Conservation (phyloP, 441 rosid species). For the Pelargonium cotyledonis region DNA sequence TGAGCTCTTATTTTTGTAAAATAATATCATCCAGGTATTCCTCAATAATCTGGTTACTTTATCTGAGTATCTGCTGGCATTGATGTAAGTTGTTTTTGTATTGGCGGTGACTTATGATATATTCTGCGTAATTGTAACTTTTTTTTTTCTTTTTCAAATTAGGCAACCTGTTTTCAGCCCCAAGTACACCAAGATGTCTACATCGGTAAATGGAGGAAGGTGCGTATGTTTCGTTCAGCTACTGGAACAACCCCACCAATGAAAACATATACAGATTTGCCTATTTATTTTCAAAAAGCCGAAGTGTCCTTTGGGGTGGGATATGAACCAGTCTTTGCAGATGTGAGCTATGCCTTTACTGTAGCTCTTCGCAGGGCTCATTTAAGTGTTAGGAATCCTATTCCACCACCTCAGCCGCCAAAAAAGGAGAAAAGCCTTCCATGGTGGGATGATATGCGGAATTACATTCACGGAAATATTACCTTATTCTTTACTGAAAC, state of each 20-base stretch:
- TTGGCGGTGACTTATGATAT: constrained; percentile 1
- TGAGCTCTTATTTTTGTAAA: neutral
- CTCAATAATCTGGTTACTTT: constrained; percentile 6
- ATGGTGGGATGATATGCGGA: constrained; percentile 99
- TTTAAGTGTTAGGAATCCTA: constrained; percentile 67
- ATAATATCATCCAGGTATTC: neutral
- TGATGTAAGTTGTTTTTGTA: constrained; percentile 3
- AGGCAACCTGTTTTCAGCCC: constrained; percentile 98
- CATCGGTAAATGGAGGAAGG: constrained; percentile 98
- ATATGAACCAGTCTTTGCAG: constrained; percentile 94
- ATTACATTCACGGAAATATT: constrained; percentile 79
- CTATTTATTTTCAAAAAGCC: constrained; percentile 66
- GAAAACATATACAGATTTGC: constrained; percentile 85
- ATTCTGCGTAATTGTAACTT: constrained; percentile 14
- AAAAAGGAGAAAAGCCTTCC: constrained; percentile 94
- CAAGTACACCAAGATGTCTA: constrained; percentile 86
- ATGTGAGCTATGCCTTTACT: constrained; percentile 91
- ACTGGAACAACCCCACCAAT: constrained; percentile 97
- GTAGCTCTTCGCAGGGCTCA: constrained; percentile 99
- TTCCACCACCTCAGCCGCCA: constrained; percentile 41
- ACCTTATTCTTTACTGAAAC: constrained; percentile 64
- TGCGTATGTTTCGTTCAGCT: constrained; percentile 84
- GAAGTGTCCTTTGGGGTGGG: constrained; percentile 91
- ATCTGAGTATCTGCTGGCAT: constrained; percentile 9
- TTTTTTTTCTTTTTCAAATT: constrained; percentile 28